Base-by-base conservation (phyloP, 2,329 filamentous ascomycete genomes). In the Colletotrichum sidae region DNA sequence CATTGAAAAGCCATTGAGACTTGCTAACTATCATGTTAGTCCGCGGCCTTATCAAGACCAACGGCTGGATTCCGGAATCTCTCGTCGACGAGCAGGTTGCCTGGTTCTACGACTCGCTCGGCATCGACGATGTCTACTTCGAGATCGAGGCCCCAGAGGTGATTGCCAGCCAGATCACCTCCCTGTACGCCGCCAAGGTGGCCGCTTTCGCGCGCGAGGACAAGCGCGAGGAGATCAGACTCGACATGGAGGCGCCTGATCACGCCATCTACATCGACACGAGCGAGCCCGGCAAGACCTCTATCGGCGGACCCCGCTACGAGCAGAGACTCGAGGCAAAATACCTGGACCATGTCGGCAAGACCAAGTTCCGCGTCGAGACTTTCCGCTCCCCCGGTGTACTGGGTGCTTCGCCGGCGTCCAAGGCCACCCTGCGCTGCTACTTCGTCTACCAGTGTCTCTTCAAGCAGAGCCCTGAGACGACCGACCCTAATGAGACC, bases 191-290 rank as follows among this genome's bases (percentile, higher is more conserved):
- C 58, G 96, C 95, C 77, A 98, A 98, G 83, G 90, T 98, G 51
- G 96, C 96, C 42, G 94, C 96, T 8, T 96, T 92, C 76, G 93
- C 95, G 41, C 90, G 96, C 62, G 92, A 96, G 77, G 95, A 98
- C 80, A 96, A 96, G 84, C 90, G 91, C 70, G 87, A 98, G 73
- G 94, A 98, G 80, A 97, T 99, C 72, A 89, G 94, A 68, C 83
- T 99, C 46, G 95, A 98, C 77, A 97, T 97, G 88, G 96, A 99
- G 80, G 93, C 93, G 25, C 83, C 86, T 65, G 96, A 98, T 77
- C 96, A 98, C 75, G 96, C 96, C 65, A 96, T 98, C 75, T 99
- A 98, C 82, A 98, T 99, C 71, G 96, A 99, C 77, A 99, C 96
- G 60, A 97, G 94, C 78, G 91, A 91, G 75, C 95, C 96, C 13